Evolutionary conservation across 352 stramenopile genomes (phyloP).

Genomic region (Phytopythium oedochilum): DNA sequence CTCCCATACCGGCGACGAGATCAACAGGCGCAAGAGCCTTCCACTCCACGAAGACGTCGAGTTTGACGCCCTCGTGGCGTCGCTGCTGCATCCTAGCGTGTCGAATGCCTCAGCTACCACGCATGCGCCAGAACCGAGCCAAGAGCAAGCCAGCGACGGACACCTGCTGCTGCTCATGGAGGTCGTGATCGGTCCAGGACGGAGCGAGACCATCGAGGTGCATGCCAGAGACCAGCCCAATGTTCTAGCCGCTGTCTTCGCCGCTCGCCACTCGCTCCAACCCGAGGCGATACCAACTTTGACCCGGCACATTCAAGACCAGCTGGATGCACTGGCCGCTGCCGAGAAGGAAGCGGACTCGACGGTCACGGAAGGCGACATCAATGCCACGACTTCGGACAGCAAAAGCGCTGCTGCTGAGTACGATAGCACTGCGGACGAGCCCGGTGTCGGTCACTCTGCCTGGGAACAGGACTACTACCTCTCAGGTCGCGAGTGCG

Average conservation of each 20-base stretch:
- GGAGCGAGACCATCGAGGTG: slow-evolving; percentile 69
- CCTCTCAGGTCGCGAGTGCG: background rate
- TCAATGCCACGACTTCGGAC: no score
- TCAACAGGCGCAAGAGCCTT: background rate
- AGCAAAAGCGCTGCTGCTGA: background rate
- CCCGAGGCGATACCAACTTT: slow-evolving; percentile 50
- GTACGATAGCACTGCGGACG: background rate
- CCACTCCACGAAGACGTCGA: slow-evolving; percentile 1
- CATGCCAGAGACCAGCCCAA: slow-evolving; percentile 45
- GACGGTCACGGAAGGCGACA: background rate
- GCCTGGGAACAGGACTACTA: background rate
- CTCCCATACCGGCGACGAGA: background rate
- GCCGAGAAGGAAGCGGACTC: slow-evolving; percentile 13
- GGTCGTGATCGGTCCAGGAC: slow-evolving; percentile 62
- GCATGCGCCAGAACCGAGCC: background rate
- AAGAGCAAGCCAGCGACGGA: background rate
- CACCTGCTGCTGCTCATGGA: slow-evolving; percentile 76
- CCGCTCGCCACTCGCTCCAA: slow-evolving; percentile 36
- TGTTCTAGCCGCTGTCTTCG: slow-evolving; percentile 44
- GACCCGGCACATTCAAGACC: slow-evolving; percentile 48
- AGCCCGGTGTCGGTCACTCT: background rate
- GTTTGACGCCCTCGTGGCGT: slow-evolving; percentile 4
- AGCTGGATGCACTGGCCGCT: slow-evolving; percentile 35
- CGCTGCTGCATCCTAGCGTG: background rate
- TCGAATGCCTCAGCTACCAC: background rate